Conservation (phyloP, 306 rosid genomes). For the Fragaria nilgerrensis region DNA sequence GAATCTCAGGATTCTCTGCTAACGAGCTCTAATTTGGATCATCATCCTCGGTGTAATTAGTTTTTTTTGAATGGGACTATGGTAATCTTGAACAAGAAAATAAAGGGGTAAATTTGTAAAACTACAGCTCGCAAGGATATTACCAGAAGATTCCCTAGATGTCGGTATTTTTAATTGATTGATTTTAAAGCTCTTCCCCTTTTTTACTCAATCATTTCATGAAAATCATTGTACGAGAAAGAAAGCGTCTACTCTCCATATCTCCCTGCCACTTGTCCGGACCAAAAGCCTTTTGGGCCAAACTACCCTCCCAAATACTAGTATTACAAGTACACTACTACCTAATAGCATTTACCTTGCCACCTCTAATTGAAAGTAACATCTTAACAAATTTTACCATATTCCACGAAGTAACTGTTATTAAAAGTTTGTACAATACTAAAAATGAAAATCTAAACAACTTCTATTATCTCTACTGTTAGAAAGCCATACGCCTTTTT, state of each 20-base stretch:
- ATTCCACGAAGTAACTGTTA: too few species aligned
- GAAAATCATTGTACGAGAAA: background rate
- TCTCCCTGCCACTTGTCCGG: background rate
- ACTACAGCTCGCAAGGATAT: background rate
- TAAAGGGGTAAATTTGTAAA: background rate
- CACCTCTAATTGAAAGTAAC: background rate
- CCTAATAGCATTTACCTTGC: background rate
- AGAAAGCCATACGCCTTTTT: too few species aligned
- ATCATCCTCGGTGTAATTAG: too few species aligned
- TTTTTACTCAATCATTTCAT: background rate
- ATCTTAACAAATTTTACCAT: background rate
- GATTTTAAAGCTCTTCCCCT: background rate
- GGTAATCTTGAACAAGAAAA: too few species aligned
- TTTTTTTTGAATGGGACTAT: too few species aligned
- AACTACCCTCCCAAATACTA: background rate
- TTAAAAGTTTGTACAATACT: too few species aligned
- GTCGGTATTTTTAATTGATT: background rate
- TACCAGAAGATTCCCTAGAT: background rate
- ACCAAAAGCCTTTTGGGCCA: background rate
- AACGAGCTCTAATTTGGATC: too few species aligned
- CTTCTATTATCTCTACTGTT: too few species aligned
- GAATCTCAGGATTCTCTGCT: too few species aligned
- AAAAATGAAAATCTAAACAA: too few species aligned
- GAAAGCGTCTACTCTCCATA: background rate
- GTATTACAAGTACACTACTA: background rate